phyloP scores from a whole-genome alignment of 1,284 basidiomycete genomes.

The Pulchroboletus neoregius region DNA sequence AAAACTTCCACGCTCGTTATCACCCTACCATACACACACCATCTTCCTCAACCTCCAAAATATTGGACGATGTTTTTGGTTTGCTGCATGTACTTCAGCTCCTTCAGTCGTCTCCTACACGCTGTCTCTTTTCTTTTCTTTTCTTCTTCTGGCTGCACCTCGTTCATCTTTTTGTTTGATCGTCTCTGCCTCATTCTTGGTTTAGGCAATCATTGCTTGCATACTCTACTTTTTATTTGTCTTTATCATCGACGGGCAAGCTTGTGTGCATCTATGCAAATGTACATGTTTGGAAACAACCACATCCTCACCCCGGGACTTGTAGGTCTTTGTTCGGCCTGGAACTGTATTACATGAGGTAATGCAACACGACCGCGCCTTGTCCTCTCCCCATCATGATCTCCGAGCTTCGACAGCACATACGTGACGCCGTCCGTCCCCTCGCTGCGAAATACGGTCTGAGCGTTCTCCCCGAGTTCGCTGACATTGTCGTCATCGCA shows the following conservation, averaged over 20 bases:
- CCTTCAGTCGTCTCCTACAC: constrained; percentile 8
- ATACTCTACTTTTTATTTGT: constrained; percentile 32
- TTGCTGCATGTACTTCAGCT: constrained; percentile 25
- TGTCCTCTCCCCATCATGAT: constrained; percentile 21
- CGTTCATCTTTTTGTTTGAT: constrained; percentile 1
- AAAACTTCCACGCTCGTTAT: constrained; percentile 28
- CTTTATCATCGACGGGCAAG: constrained; percentile 29
- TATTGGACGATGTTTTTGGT: constrained; percentile 26
- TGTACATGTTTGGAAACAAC: constrained; percentile 29
- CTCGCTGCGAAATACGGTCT: constrained; percentile 28
- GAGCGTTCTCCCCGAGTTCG: constrained; percentile 50
- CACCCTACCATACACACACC: constrained; percentile 25
- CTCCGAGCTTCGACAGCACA: constrained; percentile 27
- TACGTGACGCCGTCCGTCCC: constrained; percentile 28
- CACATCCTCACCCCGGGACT: background rate
- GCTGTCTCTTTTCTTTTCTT: constrained; percentile 6
- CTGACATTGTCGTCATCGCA: constrained; percentile 64
- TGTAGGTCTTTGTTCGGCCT: constrained; percentile 16
- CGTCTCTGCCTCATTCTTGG: constrained; percentile 17
- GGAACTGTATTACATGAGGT: constrained; percentile 14
- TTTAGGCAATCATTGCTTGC: constrained; percentile 20
- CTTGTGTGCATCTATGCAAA: constrained; percentile 28
- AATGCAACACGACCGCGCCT: constrained; percentile 1
- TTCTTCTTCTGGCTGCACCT: background rate
- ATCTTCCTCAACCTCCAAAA: constrained; percentile 26